A percentile compares a stretch with the other conserved stretches of the same genome.
phyloP scores from a whole-genome alignment of 441 rosid species.

The Erodium moschatum region DNA sequence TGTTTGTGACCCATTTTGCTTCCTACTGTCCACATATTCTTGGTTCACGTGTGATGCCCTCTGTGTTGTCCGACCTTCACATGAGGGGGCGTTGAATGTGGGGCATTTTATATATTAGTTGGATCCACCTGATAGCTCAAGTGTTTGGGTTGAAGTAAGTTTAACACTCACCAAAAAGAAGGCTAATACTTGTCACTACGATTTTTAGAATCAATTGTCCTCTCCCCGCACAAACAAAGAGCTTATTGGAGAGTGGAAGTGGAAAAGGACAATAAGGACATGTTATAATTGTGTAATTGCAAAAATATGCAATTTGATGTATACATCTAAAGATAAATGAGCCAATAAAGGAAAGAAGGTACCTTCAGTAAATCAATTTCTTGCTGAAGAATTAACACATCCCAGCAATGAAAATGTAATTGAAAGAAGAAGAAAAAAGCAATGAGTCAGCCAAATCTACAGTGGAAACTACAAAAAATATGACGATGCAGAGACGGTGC shows the following conservation, averaged over 20 bases:
- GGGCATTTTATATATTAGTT: neutral
- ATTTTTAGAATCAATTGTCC: neutral
- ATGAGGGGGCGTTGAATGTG: neutral
- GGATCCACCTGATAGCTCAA: neutral
- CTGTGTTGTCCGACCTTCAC: neutral
- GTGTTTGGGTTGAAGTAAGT: neutral
- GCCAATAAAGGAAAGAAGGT: conserved; percentile 19
- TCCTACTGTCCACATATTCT: neutral
- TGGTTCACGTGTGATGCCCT: neutral
- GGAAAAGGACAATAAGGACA: neutral
- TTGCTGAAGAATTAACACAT: conserved; percentile 53
- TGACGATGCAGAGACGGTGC: neutral
- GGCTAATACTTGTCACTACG: neutral
- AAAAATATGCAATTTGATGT: neutral
- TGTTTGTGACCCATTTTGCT: neutral
- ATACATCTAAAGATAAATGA: conserved; percentile 1
- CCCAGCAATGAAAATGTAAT: conserved; percentile 27
- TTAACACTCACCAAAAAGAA: neutral
- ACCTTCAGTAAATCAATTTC: conserved; percentile 98
- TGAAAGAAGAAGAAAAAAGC: conserved; percentile 25
- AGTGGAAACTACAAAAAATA: conserved; percentile 10
- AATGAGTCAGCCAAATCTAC: conserved; percentile 3
- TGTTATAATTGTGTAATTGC: neutral
- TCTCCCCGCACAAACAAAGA: neutral
- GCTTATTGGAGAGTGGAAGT: neutral